A percentile compares a stretch with the other conserved stretches of the same genome.
Conservation (phyloP, 2,329 filamentous ascomycete species). For the Rutstroemia sp. region DNA sequence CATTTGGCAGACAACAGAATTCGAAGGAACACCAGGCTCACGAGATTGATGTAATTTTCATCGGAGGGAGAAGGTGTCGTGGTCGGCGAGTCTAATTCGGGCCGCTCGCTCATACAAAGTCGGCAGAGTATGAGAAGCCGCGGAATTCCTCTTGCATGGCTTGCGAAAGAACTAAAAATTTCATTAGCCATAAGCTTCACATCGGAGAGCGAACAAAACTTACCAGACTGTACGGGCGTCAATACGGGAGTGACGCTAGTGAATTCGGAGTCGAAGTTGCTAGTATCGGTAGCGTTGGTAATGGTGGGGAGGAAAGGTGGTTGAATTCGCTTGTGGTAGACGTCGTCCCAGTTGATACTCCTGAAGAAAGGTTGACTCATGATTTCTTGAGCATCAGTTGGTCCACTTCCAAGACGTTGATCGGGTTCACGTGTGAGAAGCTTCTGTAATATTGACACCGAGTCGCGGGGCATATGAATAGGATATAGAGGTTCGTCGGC, state of each 20-base stretch:
- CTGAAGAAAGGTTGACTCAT: slow-evolving; percentile 99
- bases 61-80: not conserved
- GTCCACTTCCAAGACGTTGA: slow-evolving; percentile 82
- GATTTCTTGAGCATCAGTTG: slow-evolving; percentile 95
- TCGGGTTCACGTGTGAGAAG: slow-evolving; percentile 93
- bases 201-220: slow-evolving; percentile 33
- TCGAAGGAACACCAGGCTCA: not conserved
- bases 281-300: slow-evolving; percentile 92
- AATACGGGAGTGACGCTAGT: slow-evolving; percentile 96
- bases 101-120: slow-evolving; percentile 26
- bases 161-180: slow-evolving; percentile 73
- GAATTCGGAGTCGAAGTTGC: slow-evolving; percentile 98
- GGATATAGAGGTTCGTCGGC: slow-evolving; percentile 96
- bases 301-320: slow-evolving; percentile 88
- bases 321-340: slow-evolving; percentile 87
- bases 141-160: slow-evolving; percentile 99
- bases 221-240: slow-evolving; percentile 95
- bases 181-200: slow-evolving; percentile 4
- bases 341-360: slow-evolving; percentile 97
- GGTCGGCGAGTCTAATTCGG: not conserved
- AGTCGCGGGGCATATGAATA: slow-evolving; percentile 97
- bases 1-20: not conserved
- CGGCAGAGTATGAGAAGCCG: slow-evolving; percentile 75
- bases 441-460: slow-evolving; percentile 95
- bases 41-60: not conserved